A percentile compares a stretch with the other conserved stretches of the same genome.
Evolutionary conservation across 73 alveolate genomes (phyloP).

Genomic region (Tetrahymena malaccensis): DNA sequence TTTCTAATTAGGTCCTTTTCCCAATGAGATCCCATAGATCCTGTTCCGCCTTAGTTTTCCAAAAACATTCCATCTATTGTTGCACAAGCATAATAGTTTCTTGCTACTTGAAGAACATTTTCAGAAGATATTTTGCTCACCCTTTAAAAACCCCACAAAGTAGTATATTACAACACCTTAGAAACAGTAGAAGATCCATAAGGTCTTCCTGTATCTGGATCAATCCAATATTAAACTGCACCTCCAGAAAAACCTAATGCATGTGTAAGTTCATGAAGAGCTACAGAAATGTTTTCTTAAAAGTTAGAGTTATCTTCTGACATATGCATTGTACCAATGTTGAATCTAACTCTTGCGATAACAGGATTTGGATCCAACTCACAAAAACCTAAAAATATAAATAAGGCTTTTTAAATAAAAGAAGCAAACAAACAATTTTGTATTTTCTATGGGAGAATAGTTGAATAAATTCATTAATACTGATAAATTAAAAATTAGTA

Average conservation of each 20-base stretch:
- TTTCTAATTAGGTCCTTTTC: neutral
- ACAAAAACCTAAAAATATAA: neutral
- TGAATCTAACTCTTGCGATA: neutral
- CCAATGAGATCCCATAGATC: neutral
- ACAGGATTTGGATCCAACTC: neutral
- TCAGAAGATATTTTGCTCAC: neutral
- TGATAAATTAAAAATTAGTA: neutral
- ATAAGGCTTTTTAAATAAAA: too few relatives aligned
- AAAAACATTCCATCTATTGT: neutral
- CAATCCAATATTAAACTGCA: neutral
- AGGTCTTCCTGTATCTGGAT: neutral
- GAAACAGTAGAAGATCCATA: neutral
- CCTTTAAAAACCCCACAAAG: neutral
- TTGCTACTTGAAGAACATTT: neutral
- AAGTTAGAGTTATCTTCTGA: neutral
- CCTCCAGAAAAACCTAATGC: neutral
- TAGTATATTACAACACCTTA: neutral
- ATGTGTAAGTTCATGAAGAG: neutral
- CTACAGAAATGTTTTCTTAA: neutral
- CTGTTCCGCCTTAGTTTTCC: neutral
- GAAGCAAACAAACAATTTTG: too few relatives aligned
- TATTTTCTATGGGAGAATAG: too few relatives aligned
- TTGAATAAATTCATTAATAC: too few relatives aligned
- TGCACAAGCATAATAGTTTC: neutral
- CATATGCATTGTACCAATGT: neutral